These are phyloP conservation scores for Immersiella caudata DNA, from an alignment of 495 filamentous ascomycete species.

Conservation along the genomic window DNA sequence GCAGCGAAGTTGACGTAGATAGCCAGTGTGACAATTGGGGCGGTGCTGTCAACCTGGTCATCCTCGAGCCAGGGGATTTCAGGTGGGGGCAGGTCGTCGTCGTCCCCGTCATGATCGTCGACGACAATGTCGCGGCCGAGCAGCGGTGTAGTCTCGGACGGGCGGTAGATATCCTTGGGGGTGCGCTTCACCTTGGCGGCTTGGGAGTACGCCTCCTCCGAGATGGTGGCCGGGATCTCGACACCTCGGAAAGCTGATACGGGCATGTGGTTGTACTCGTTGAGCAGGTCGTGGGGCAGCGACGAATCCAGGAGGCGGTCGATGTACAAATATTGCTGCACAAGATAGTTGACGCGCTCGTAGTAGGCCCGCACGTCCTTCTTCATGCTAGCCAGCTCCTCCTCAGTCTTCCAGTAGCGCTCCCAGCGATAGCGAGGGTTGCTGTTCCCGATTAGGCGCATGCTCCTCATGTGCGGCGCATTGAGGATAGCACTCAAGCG, in stretches of 20 bases:
- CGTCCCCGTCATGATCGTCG: constrained; percentile 31
- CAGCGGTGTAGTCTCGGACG: constrained; percentile 69
- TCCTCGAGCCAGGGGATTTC: constrained; percentile 59
- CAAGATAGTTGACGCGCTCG: constrained; percentile 76
- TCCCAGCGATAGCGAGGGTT: constrained; percentile 79
- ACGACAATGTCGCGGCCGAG: constrained; percentile 45
- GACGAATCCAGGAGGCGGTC: constrained; percentile 89
- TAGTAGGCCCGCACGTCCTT: constrained; percentile 78
- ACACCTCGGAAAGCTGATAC: constrained; percentile 45
- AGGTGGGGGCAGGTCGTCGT: constrained; percentile 35
- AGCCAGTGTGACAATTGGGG: constrained; percentile 71
- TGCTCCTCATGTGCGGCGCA: constrained; percentile 72
- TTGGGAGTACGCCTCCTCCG: constrained; percentile 44
- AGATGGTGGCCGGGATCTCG: constrained; percentile 60
- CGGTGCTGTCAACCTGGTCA: constrained; percentile 63
- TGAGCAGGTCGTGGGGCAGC: constrained; percentile 79
- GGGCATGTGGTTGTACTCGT: constrained; percentile 72
- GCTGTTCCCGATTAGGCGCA: constrained; percentile 74
- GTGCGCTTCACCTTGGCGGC: constrained; percentile 62
- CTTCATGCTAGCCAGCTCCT: constrained; percentile 64
- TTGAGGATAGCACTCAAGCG: constrained; percentile 58
- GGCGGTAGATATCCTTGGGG: constrained; percentile 78
- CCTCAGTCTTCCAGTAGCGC: constrained; percentile 70
- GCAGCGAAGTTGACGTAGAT: constrained; percentile 88
- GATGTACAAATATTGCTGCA: constrained; percentile 89